Conservation (phyloP, 228 moss, liverwort and hornwort species). For the Sphagnum magellanicum region DNA sequence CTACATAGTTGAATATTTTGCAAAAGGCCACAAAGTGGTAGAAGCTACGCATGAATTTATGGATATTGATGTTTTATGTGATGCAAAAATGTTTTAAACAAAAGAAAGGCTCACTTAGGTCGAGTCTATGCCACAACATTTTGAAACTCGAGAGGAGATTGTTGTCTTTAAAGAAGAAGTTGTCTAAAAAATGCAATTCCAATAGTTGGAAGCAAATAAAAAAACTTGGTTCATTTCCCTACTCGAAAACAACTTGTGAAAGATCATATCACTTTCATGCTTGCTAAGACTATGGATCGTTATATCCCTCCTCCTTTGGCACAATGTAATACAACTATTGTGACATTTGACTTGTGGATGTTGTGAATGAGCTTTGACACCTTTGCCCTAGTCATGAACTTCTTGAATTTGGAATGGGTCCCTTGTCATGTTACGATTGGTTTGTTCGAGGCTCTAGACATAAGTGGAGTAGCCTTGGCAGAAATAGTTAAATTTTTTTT, state of each 20-base stretch:
- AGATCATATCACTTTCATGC: slow-evolving; percentile 30
- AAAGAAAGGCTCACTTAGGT: too few relatives aligned
- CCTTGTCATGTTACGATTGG: slow-evolving; percentile 45
- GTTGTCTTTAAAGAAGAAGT: too few relatives aligned
- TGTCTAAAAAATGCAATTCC: too few relatives aligned
- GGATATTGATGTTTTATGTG: too few relatives aligned
- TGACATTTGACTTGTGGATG: too few relatives aligned
- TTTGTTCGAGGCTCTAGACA: slow-evolving; percentile 27
- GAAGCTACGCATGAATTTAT: too few relatives aligned
- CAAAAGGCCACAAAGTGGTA: too few relatives aligned
- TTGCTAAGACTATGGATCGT: slow-evolving; percentile 36
- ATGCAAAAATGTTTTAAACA: too few relatives aligned
- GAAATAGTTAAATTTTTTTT: slow-evolving; percentile 19
- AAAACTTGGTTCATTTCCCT: slow-evolving; percentile 15
- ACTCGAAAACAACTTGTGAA: slow-evolving; percentile 37
- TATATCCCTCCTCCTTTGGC: slow-evolving; percentile 34
- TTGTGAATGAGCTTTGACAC: slow-evolving; percentile 15
- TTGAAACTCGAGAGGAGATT: too few relatives aligned
- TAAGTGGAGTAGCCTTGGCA: slow-evolving; percentile 20
- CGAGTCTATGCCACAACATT: too few relatives aligned
- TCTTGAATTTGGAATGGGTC: slow-evolving; percentile 37
- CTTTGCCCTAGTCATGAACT: slow-evolving; percentile 42
- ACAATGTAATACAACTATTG: slow-evolving; percentile 15
- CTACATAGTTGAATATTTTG: too few relatives aligned
- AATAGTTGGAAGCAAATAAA: too few relatives aligned